A percentile compares a stretch with the other conserved stretches of the same genome.
phyloP scores from a whole-genome alignment of 1,284 basidiomycete genomes.

The Malassezia pachydermatis region DNA sequence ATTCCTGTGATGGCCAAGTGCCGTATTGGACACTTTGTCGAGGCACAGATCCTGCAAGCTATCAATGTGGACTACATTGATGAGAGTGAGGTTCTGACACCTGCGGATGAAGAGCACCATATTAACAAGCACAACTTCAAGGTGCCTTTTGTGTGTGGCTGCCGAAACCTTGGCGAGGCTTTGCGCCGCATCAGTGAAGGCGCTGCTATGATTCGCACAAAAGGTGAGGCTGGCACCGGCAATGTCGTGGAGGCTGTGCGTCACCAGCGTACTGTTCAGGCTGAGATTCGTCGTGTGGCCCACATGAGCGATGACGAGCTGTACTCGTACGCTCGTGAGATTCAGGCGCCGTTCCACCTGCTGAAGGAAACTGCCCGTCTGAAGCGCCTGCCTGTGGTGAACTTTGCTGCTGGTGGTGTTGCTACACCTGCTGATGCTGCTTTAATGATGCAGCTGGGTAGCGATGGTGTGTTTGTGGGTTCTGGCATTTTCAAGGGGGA shows the following conservation, averaged over 20 bases:
- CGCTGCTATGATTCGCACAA: conserved; percentile 50
- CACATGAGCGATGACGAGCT: conserved; percentile 84
- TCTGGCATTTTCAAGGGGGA: conserved; percentile 56
- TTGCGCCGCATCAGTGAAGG: conserved; percentile 92
- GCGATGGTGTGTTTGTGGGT: conserved; percentile 67
- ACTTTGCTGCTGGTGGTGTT: conserved; percentile 70
- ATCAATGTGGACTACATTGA: conserved; percentile 98
- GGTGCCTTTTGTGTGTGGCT: conserved; percentile 58
- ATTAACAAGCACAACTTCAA: conserved; percentile 57
- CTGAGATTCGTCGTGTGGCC: conserved; percentile 74
- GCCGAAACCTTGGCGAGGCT: conserved; percentile 65
- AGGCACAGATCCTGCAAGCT: conserved; percentile 71
- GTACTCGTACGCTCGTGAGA: conserved; percentile 82
- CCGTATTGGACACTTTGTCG: conserved; percentile 84
- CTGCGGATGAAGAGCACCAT: conserved; percentile 59
- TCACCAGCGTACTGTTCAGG: conserved; percentile 72
- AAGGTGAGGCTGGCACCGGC: conserved; percentile 75
- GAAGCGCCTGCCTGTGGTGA: conserved; percentile 80
- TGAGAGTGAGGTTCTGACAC: conserved; percentile 82
- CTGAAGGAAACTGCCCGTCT: conserved; percentile 89
- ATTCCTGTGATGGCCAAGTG: conserved; percentile 67
- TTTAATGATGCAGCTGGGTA: conserved; percentile 98
- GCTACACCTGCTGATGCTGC: conserved; percentile 97
- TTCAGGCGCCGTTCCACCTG: conserved; percentile 85
- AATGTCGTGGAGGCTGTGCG: conserved; percentile 88